These are phyloP conservation scores for Lentinus brumalis DNA, from an alignment of 768 basidiomycete genomes.

Conservation along the genomic window DNA sequence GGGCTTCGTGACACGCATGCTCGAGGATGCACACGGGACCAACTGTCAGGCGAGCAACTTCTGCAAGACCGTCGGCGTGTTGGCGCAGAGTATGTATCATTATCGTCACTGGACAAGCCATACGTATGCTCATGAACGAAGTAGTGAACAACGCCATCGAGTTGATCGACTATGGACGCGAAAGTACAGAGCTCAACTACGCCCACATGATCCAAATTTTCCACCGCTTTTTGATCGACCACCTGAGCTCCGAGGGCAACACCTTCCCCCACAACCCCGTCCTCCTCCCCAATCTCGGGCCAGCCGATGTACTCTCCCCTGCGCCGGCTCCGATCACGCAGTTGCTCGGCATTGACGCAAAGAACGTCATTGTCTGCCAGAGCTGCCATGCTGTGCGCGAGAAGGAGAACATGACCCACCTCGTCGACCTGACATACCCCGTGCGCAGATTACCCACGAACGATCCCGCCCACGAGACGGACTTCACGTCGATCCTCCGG, in stretches of 20 bases:
- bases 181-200: conserved; percentile 74
- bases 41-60: conserved; percentile 99
- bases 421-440: conserved; percentile 87
- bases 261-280: conserved; percentile 59
- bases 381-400: conserved; percentile 71
- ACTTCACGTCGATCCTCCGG: conserved; percentile 71
- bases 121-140: not conserved
- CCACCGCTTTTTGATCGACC: conserved; percentile 91
- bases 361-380: conserved; percentile 72
- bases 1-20: conserved; percentile 92
- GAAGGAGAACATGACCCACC: conserved; percentile 80
- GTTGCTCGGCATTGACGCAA: conserved; percentile 77
- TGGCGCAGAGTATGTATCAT: conserved; percentile 70
- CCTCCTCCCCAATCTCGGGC: conserved; percentile 35
- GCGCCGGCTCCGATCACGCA: conserved; percentile 80
- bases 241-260: conserved; percentile 75
- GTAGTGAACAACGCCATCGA: conserved; percentile 78
- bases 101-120: not conserved
- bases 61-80: conserved; percentile 87
- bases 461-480: conserved; percentile 40
- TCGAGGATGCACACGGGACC: conserved; percentile 90
- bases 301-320: conserved; percentile 31
- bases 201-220: conserved; percentile 91
- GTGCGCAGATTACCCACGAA: conserved; percentile 50
- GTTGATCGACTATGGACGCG: conserved; percentile 85